These are phyloP conservation scores for Dothidotthia symphoricarpi DNA, from an alignment of 2,329 filamentous ascomycete species.

Conservation along the genomic window DNA sequence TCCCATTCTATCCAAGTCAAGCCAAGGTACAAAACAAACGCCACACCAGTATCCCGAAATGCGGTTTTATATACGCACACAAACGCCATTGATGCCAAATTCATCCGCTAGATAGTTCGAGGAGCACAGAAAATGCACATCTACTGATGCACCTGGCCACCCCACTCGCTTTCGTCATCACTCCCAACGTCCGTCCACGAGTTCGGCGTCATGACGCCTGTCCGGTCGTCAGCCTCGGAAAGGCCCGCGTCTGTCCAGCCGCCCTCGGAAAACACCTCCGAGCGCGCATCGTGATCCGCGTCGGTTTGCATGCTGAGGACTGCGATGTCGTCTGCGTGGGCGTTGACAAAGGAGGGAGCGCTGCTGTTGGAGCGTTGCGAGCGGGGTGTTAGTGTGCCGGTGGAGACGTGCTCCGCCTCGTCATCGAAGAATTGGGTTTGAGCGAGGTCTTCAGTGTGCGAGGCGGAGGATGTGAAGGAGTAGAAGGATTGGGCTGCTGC, in stretches of 20 bases:
- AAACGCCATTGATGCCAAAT: background rate
- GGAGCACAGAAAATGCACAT: background rate
- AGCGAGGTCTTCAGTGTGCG: slow-evolving; percentile 9
- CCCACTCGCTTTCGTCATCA: slow-evolving; percentile 42
- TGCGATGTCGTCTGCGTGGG: slow-evolving; percentile 36
- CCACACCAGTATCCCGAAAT: no score
- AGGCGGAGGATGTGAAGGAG: slow-evolving; percentile 32
- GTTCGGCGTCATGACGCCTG: slow-evolving; percentile 39
- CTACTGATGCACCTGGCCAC: slow-evolving; percentile 32
- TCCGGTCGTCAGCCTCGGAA: slow-evolving; percentile 28
- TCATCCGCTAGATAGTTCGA: background rate
- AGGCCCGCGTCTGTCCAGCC: slow-evolving; percentile 40
- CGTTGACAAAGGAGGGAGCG: slow-evolving; percentile 30
- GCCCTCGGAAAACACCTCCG: slow-evolving; percentile 36
- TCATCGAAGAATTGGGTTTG: slow-evolving; percentile 15
- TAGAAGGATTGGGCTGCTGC: slow-evolving; percentile 39
- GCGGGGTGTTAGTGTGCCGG: slow-evolving; percentile 41
- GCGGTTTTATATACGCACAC: no score
- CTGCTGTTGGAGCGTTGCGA: slow-evolving; percentile 35
- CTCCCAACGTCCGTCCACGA: slow-evolving; percentile 45
- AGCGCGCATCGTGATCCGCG: slow-evolving; percentile 33
- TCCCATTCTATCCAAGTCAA: no score
- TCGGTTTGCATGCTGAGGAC: slow-evolving; percentile 38
- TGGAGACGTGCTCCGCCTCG: slow-evolving; percentile 31
- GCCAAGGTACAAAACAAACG: no score